These are phyloP conservation scores for Paecilomyces fulvus DNA, from an alignment of 2,329 filamentous ascomycete genomes.

Conservation along the genomic window DNA sequence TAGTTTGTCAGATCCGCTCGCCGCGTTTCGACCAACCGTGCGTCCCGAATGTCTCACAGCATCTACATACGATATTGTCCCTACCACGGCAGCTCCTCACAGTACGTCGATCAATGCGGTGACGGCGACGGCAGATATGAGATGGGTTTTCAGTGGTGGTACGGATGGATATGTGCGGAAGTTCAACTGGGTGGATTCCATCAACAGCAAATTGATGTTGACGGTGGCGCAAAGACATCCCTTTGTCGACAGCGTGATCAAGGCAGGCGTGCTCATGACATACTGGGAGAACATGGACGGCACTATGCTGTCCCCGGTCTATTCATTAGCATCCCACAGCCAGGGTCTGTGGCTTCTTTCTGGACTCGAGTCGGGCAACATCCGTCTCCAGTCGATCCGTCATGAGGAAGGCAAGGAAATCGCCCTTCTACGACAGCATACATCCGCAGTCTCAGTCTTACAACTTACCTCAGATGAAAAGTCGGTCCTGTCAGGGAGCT, in stretches of 20 bases:
- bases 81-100: slow-evolving; percentile 92
- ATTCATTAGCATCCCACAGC: slow-evolving; percentile 85
- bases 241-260: slow-evolving; percentile 94
- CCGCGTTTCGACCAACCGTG: slow-evolving; percentile 52
- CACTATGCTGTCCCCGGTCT: slow-evolving; percentile 69
- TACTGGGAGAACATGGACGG: slow-evolving; percentile 98
- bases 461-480: slow-evolving; percentile 75
- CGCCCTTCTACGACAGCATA: slow-evolving; percentile 69
- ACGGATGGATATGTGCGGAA: slow-evolving; percentile 94
- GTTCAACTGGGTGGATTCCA: slow-evolving; percentile 90
- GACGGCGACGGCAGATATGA: slow-evolving; percentile 83
- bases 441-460: slow-evolving; percentile 83
- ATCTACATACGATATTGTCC: slow-evolving; percentile 83
- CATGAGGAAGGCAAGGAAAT: slow-evolving; percentile 94
- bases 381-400: slow-evolving; percentile 86
- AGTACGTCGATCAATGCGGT: slow-evolving; percentile 93
- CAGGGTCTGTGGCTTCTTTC: slow-evolving; percentile 86
- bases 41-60: slow-evolving; percentile 72
- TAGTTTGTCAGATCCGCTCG: slow-evolving; percentile 23
- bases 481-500: slow-evolving; percentile 82
- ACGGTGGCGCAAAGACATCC: slow-evolving; percentile 94
- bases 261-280: slow-evolving; percentile 85
- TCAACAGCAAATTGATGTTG: slow-evolving; percentile 86
- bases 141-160: slow-evolving; percentile 90
- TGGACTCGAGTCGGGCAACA: slow-evolving; percentile 80